Conservation (phyloP, 352 stramenopile genomes). For the Pythium aquatile region DNA sequence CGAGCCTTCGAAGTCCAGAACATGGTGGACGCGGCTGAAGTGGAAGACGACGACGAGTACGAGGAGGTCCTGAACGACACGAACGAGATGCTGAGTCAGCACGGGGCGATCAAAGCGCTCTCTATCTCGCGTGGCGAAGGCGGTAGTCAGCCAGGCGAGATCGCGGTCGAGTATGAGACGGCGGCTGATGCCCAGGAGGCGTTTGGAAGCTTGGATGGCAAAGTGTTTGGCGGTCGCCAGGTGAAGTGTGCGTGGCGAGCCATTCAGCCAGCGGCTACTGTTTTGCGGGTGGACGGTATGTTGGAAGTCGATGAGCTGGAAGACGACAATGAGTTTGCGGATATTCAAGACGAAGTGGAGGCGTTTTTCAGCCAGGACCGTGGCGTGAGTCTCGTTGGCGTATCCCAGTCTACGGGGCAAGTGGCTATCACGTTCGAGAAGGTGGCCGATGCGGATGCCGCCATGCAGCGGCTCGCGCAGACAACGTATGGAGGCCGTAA, state of each 20-base stretch:
- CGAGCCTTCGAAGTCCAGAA: slow-evolving; percentile 18
- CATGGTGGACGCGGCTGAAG: slow-evolving; percentile 32
- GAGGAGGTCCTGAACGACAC: slow-evolving; percentile 24
- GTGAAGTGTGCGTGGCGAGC: slow-evolving; percentile 18
- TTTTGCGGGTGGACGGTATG: slow-evolving; percentile 29
- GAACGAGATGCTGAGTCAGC: not conserved
- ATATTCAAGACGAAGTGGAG: slow-evolving; percentile 40
- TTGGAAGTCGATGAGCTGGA: slow-evolving; percentile 43
- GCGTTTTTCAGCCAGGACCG: slow-evolving; percentile 34
- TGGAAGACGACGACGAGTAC: slow-evolving; percentile 38
- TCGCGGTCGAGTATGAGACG: slow-evolving; percentile 22
- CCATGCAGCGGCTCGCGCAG: not conserved
- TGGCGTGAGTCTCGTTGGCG: slow-evolving; percentile 20
- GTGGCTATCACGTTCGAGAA: slow-evolving; percentile 3
- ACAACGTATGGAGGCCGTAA: slow-evolving; percentile 11
- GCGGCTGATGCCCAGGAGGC: slow-evolving; percentile 9
- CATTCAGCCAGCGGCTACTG: not conserved
- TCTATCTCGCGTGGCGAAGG: not conserved
- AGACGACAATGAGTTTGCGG: slow-evolving; percentile 50
- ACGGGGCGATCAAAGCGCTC: not conserved
- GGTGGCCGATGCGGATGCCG: not conserved
- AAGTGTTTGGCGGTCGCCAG: slow-evolving; percentile 23
- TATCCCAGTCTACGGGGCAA: slow-evolving; percentile 20
- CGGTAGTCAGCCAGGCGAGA: slow-evolving; percentile 8
- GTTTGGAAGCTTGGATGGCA: slow-evolving; percentile 22